Base-by-base conservation (phyloP, 2,329 filamentous ascomycete species). In the Mariannaea sp. region DNA sequence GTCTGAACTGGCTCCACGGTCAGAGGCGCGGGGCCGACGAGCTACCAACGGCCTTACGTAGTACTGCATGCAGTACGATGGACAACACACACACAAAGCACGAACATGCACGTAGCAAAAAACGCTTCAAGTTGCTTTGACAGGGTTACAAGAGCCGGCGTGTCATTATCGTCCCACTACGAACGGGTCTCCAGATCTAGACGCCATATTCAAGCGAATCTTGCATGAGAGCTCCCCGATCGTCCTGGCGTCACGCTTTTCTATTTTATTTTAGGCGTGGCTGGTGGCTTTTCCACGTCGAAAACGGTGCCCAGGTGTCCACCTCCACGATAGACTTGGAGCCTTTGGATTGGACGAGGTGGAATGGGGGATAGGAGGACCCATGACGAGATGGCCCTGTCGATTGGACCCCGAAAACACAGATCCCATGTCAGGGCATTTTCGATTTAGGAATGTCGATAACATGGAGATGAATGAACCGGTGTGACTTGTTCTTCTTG, bases 201-300 rank as follows among this genome's bases (percentile, higher is more conserved):
- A 20, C 3, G 26, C 24, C 33, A 20, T 38, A 17, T 30, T 22
- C 38, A 17, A 30, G 50, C 38, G 27, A 33, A 42, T 53, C 50
- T 53, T 53, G 50, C 50, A 53, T 48, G 43, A 53, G 38, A 7
- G 43, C 27, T 43, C 22, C 36, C 49, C 16, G 30, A 41, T 48
- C 30, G 22, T 43, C 22, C 43, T 35, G 43, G 50, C 36, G 36
- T 47, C 22, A 24, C 36, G 38, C 42, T 48, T 32, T 48, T 27
- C 42, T 30, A 19, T 27, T 14, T 12, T 20, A 36, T 42, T 46
- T 30, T 53, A 47, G 42, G 50, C 27, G 50, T 53, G 38, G 17
- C 7, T 20, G 4, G 40, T 30, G 40, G 48, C 40, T 50, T 35
- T 38, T 16, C 14, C 40, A 22, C 35, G 50, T 48, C 38, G n/a